Base-by-base conservation (phyloP, 306 rosid species). In the Dryas octopetala region DNA sequence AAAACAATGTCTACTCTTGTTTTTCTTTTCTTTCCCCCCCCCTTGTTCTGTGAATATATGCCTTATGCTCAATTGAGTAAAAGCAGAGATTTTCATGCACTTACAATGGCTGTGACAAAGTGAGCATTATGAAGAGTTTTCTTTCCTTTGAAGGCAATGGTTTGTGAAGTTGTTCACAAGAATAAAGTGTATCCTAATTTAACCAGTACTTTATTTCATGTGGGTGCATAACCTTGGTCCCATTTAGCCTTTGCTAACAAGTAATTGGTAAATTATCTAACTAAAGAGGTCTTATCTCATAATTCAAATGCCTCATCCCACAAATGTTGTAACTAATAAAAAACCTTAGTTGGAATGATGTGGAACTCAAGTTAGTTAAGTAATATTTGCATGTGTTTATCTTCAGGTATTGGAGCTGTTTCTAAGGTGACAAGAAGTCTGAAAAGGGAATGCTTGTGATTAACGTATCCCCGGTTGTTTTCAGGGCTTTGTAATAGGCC, bases 321-420 rank as follows among this genome's bases (percentile, higher is more conserved):
- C 65, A 28, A 6, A 61, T 61, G 65, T 3, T 4, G 6, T 23
- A 28, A 61, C 12, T 38, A 38, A 5, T 12, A 40, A 12, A 38
- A 12, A 62, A 62, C 66, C 1, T 13, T 28, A 3, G 15, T 12
- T 45, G 16, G 75, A 65, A 55, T 44, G 9, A 40, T n/a, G 3
- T 10, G 58, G 43, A 48, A 23, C 51, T 32, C 48, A 59, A 50
- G 57, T 32, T 73, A 74, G 54, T 46, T 70, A 1, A 55, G 48
- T 43, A 16, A 28, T 60, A 15, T 54, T 73, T 71, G 12, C 14
- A 40, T 52, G 16, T 51, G 70, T 63, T 48, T 41, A 43, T 72
- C 59, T 71, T 69, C 65, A 49, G 82, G 59, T 62, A 46, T 57
- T 74, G 76, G 68, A 67, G 68, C 65, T 74, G n/a, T 43, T 74